Conservation (phyloP, 371 early-diverging fungal species). For the Mucor mucedo region DNA sequence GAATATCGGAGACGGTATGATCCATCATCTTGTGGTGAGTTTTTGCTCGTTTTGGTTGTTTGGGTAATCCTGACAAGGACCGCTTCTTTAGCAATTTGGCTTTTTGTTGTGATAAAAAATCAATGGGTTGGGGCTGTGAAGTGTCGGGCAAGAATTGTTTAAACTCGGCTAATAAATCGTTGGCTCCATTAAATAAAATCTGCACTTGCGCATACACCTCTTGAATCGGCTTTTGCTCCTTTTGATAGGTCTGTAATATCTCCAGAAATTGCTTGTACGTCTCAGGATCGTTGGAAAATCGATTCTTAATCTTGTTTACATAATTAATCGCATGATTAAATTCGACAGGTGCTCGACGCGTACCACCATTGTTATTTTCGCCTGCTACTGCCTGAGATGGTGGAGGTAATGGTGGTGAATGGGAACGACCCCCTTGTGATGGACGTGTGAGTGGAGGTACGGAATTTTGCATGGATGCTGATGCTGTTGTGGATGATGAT, state of each 20-base stretch:
- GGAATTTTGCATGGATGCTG: neutral
- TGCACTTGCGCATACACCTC: constrained; percentile 92
- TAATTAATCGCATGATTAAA: constrained; percentile 96
- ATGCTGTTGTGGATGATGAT: neutral
- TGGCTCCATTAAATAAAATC: constrained; percentile 78
- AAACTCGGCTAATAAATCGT: constrained; percentile 93
- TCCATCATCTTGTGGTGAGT: constrained; percentile 6
- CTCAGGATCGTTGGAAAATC: constrained; percentile 80
- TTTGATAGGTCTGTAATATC: constrained; percentile 91
- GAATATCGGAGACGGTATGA: constrained; percentile 18
- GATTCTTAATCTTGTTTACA: constrained; percentile 96
- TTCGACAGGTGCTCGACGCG: constrained; percentile 70
- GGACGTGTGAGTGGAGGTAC: constrained; percentile 1
- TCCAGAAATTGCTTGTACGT: constrained; percentile 93
- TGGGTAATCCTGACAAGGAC: constrained; percentile 4
- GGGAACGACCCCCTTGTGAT: neutral
- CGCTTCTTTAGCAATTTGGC: constrained; percentile 5
- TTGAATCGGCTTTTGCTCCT: constrained; percentile 87
- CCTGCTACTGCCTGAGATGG: neutral
- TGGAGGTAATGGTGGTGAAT: neutral
- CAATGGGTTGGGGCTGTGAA: constrained; percentile 7
- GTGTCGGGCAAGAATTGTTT: constrained; percentile 87
- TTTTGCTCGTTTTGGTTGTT: constrained; percentile 13
- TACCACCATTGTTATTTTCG: constrained; percentile 1
- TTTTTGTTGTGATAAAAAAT: neutral